Conservation (phyloP, 495 filamentous ascomycete species). For the Aspergillus bertholletiae region DNA sequence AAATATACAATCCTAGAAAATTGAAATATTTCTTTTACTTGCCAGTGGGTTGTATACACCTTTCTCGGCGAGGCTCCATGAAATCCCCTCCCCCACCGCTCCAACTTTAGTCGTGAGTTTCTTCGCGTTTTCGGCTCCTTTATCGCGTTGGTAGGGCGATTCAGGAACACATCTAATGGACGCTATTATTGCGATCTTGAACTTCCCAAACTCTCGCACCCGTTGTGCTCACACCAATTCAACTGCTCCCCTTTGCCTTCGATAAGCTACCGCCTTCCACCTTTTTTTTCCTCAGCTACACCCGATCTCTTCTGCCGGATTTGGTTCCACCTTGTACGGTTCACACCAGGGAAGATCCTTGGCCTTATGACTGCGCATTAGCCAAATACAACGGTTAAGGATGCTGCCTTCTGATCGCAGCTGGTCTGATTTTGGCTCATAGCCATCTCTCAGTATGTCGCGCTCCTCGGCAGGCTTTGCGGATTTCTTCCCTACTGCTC, state of each 20-base stretch:
- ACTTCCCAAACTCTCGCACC: not conserved
- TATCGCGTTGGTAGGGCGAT: conserved; percentile 9
- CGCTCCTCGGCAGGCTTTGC: conserved; percentile 80
- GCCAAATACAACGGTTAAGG: conserved; percentile 28
- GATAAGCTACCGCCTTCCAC: not conserved
- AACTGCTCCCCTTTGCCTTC: not conserved
- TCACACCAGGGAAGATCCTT: conserved; percentile 20
- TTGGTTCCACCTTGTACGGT: not conserved
- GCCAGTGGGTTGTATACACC: not conserved
- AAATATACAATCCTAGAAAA: no score
- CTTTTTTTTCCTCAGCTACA: not conserved
- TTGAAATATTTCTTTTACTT: no score
- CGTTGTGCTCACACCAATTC: not conserved
- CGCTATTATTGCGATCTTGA: not conserved
- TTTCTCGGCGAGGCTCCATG: not conserved
- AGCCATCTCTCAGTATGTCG: conserved; percentile 63
- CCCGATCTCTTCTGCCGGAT: not conserved
- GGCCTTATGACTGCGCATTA: conserved; percentile 22
- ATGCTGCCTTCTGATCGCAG: conserved; percentile 40
- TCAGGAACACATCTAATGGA: conserved; percentile 8
- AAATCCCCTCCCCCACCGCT: conserved; percentile 7
- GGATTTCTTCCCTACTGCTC: conserved; percentile 86
- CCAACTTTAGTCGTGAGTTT: conserved; percentile 1
- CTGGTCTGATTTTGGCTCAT: conserved; percentile 35
- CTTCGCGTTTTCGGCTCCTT: conserved; percentile 11